Percentiles rank a stretch among this genome's conserved stretches.
Evolutionary conservation across 148 eudicot species (phyloP).

Genomic region (Mesembryanthemum crystallinum): DNA sequence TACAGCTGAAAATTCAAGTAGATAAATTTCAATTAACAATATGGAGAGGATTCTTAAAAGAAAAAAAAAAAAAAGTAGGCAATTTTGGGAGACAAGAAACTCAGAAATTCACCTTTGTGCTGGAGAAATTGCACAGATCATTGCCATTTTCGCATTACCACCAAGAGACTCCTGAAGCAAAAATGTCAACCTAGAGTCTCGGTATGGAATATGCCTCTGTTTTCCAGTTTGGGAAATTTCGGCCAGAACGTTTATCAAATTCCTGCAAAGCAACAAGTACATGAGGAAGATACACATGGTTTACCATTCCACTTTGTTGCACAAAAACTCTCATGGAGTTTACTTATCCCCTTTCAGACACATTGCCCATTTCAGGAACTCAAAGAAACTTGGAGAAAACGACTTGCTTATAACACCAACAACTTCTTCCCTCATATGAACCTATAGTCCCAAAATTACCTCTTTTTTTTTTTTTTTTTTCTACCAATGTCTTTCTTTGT

Average conservation of each 20-base stretch:
- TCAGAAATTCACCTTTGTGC: slow-evolving; percentile 59
- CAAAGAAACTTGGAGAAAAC: too few species aligned
- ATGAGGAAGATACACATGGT: slow-evolving; percentile 10
- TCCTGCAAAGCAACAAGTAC: slow-evolving; percentile 56
- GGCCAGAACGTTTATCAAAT: slow-evolving; percentile 90
- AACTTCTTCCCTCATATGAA: too few species aligned
- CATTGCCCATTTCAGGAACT: too few species aligned
- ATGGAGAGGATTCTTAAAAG: neutral
- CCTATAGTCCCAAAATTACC: too few species aligned
- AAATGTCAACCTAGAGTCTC: slow-evolving; percentile 95
- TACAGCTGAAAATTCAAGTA: slow-evolving; percentile 53
- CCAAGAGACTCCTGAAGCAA: slow-evolving; percentile 97
- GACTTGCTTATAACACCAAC: too few species aligned
- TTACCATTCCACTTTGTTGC: too few species aligned
- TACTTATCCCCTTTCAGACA: too few species aligned
- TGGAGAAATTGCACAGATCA: slow-evolving; percentile 97
- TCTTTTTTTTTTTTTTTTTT: too few species aligned
- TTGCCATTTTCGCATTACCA: slow-evolving; percentile 95
- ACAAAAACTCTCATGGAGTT: too few species aligned
- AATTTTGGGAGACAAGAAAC: neutral
- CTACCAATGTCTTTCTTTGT: too few species aligned
- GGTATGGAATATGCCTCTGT: slow-evolving; percentile 91
- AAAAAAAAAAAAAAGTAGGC: slow-evolving; percentile 4
- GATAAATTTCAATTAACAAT: slow-evolving; percentile 1
- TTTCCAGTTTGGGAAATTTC: slow-evolving; percentile 98